Percentiles rank a stretch among this genome's conserved stretches.
phyloP scores from a whole-genome alignment of 1,139 yeast species.

The Saccharomyces pastorianus region DNA sequence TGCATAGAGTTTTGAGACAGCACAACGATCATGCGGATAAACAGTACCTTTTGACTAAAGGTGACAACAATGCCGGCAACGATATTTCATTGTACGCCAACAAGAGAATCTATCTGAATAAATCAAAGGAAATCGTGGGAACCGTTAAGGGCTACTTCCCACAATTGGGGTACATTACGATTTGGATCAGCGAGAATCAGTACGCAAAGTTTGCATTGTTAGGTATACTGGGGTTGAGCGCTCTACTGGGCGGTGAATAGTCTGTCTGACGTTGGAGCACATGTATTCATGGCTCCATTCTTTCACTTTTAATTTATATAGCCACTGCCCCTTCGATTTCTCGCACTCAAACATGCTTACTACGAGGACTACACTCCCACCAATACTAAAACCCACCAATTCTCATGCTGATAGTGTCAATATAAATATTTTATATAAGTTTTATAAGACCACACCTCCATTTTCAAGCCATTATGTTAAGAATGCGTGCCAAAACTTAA shows the following conservation, averaged over 20 bases:
- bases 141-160: conserved; percentile 89
- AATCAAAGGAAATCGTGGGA: conserved; percentile 74
- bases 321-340: too few relatives aligned
- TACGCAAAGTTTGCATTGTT: conserved; percentile 29
- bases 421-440: too few relatives aligned
- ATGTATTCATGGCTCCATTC: not conserved
- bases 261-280: not conserved
- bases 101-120: conserved; percentile 67
- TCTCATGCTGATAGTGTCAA: too few relatives aligned
- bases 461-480: too few relatives aligned
- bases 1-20: conserved; percentile 85
- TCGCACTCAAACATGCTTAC: not conserved
- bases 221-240: conserved; percentile 26
- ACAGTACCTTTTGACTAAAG: conserved; percentile 83
- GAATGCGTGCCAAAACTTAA: too few relatives aligned
- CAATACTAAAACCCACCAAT: too few relatives aligned
- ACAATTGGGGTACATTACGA: conserved; percentile 84
- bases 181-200: conserved; percentile 76
- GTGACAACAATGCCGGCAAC: conserved; percentile 91
- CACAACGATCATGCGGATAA: conserved; percentile 32
- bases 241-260: conserved; percentile 23
- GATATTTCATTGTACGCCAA: conserved; percentile 80
- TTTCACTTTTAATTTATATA: not conserved
- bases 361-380: not conserved
- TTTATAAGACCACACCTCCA: too few relatives aligned